Conservation (phyloP, 2,329 filamentous ascomycete species). For the Davidsoniella eucalypti region DNA sequence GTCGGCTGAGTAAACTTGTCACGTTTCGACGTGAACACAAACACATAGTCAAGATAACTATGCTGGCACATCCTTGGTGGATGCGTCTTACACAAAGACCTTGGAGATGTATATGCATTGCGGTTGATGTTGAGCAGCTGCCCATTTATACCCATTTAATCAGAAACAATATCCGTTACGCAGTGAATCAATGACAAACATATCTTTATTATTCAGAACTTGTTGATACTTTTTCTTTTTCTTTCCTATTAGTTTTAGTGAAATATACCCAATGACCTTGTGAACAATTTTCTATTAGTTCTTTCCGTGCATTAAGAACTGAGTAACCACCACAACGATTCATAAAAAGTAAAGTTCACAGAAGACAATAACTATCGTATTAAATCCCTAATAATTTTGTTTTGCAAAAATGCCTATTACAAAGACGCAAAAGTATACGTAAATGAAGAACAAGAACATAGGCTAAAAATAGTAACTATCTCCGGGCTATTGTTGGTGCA, state of each 20-base stretch:
- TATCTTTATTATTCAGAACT: background rate
- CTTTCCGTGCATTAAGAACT: background rate
- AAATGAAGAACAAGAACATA: background rate
- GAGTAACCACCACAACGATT: background rate
- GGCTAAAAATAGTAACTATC: background rate
- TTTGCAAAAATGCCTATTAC: no score
- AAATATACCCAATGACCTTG: background rate
- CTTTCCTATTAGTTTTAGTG: background rate
- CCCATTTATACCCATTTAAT: slow-evolving; percentile 14
- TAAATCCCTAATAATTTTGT: background rate
- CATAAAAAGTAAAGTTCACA: no score
- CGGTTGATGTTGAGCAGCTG: slow-evolving; percentile 2
- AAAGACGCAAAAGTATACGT: background rate
- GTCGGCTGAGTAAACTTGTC: slow-evolving; percentile 30
- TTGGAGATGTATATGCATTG: slow-evolving; percentile 10
- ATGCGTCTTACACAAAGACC: no score
- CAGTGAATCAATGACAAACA: background rate
- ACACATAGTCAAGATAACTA: background rate
- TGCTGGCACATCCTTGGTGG: background rate
- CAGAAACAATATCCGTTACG: slow-evolving; percentile 10
- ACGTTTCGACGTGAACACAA: background rate
- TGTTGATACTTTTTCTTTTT: background rate
- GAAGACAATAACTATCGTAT: no score
- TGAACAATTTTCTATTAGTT: background rate
- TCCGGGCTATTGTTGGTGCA: no score